Evolutionary conservation across 208 protist species (phyloP).

Genomic region (Wallacemonas sp.): DNA sequence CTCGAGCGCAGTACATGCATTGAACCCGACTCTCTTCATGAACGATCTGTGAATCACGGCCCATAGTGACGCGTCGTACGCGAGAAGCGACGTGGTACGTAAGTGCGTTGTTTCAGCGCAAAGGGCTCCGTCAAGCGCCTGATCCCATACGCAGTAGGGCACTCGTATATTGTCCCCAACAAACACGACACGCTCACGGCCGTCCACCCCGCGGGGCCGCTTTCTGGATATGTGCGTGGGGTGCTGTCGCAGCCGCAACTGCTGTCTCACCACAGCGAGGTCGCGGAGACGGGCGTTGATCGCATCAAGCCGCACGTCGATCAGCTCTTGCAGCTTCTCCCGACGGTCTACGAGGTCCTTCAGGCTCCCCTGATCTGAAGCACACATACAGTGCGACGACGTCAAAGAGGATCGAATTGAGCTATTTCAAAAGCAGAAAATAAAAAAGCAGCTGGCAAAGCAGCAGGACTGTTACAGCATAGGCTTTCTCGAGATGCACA

Average conservation of each 20-base stretch:
- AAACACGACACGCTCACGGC: background rate
- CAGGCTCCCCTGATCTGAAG: background rate
- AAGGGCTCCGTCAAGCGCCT: background rate
- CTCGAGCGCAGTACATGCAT: conserved; percentile 14
- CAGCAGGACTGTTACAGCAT: no score
- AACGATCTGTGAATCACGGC: background rate
- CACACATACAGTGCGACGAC: background rate
- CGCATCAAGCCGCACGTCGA: no score
- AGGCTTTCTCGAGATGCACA: no score
- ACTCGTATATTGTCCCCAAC: background rate
- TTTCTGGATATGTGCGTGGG: no score
- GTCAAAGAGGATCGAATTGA: background rate
- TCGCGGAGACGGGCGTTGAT: no score
- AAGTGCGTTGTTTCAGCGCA: background rate
- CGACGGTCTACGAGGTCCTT: no score
- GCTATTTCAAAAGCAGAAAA: no score
- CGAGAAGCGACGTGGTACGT: background rate
- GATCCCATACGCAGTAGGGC: background rate
- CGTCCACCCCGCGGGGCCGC: no score
- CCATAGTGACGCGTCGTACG: background rate
- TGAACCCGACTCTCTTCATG: background rate
- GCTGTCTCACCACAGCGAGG: no score
- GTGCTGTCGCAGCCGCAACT: no score
- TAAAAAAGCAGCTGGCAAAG: no score
- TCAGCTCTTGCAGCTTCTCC: background rate